phyloP scores from a whole-genome alignment of 2,329 filamentous ascomycete species.

The Aureobasidium sp. region DNA sequence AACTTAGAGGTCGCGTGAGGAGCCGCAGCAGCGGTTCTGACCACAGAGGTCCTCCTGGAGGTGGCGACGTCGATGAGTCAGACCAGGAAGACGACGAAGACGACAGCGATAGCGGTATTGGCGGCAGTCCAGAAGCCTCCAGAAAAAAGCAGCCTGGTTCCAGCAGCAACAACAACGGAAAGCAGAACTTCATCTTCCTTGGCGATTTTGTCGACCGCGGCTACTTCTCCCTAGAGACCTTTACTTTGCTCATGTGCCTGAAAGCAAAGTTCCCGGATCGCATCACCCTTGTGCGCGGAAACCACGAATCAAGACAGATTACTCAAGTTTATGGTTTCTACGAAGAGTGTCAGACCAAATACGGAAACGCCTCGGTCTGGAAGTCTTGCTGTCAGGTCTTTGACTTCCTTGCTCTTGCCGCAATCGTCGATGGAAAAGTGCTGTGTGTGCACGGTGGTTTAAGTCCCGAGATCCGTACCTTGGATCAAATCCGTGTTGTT shows the following conservation, averaged over 20 bases:
- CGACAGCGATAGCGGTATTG: constrained; percentile 37
- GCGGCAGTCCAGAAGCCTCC: constrained; percentile 26
- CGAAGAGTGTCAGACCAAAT: constrained; percentile 97
- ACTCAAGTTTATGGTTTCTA: constrained; percentile 99
- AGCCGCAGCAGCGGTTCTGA: constrained; percentile 25
- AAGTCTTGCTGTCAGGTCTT: constrained; percentile 99
- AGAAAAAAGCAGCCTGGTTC: constrained; percentile 25
- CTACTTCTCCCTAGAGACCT: constrained; percentile 66
- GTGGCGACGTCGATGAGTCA: constrained; percentile 21
- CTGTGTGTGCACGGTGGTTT: constrained; percentile 97
- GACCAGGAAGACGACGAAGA: constrained; percentile 43
- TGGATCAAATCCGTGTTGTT: constrained; percentile 89
- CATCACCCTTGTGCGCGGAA: constrained; percentile 96
- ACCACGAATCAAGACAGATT: constrained; percentile 98
- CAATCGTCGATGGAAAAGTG: constrained; percentile 97
- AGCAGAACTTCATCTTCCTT: constrained; percentile 64
- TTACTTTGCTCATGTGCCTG: constrained; percentile 63
- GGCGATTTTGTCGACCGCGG: constrained; percentile 68
- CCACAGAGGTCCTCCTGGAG: constrained; percentile 15
- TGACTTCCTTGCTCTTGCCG: constrained; percentile 94
- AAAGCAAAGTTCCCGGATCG: constrained; percentile 73
- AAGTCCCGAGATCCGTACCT: constrained; percentile 89
- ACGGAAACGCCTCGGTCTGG: constrained; percentile 98
- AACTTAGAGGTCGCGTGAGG: constrained; percentile 32
- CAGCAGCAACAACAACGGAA: constrained; percentile 42